Conservation (phyloP, 2,329 filamentous ascomycete species). For the Paramyrothecium sp. region DNA sequence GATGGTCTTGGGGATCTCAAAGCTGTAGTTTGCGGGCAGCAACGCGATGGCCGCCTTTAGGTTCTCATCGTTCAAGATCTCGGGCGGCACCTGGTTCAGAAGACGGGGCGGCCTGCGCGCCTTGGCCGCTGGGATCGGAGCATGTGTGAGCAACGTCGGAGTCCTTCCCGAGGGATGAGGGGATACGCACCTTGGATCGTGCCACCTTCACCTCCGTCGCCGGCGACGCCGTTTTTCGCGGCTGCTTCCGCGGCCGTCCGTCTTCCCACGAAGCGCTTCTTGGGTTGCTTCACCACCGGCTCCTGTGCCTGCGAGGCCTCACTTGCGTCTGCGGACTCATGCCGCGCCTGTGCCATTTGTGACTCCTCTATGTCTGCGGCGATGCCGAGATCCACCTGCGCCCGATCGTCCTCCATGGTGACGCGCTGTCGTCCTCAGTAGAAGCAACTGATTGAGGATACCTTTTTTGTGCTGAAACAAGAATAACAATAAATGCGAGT, state of each 20-base stretch:
- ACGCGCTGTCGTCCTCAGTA: neutral
- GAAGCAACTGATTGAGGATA: no score
- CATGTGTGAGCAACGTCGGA: neutral
- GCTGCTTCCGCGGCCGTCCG: conserved; percentile 67
- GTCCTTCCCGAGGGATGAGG: neutral
- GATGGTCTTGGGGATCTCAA: conserved; percentile 98
- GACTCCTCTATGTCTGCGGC: conserved; percentile 62
- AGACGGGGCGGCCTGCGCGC: conserved; percentile 72
- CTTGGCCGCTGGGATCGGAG: conserved; percentile 56
- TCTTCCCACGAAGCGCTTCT: conserved; percentile 87
- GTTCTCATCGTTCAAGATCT: conserved; percentile 80
- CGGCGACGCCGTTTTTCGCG: conserved; percentile 36
- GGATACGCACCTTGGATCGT: conserved; percentile 49
- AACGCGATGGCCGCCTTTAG: conserved; percentile 86
- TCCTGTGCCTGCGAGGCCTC: conserved; percentile 34
- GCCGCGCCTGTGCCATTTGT: conserved; percentile 31
- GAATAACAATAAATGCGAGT: neutral
- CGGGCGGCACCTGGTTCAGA: conserved; percentile 86
- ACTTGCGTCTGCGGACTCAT: conserved; percentile 12
- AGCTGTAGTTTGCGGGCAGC: conserved; percentile 94
- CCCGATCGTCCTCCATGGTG: conserved; percentile 76
- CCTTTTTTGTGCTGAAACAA: no score
- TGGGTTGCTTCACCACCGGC: conserved; percentile 66
- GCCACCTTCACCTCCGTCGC: conserved; percentile 22
- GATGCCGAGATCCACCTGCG: conserved; percentile 67